Evolutionary conservation across 352 stramenopile genomes (phyloP).

Genomic region (Phytophthora fragariae): DNA sequence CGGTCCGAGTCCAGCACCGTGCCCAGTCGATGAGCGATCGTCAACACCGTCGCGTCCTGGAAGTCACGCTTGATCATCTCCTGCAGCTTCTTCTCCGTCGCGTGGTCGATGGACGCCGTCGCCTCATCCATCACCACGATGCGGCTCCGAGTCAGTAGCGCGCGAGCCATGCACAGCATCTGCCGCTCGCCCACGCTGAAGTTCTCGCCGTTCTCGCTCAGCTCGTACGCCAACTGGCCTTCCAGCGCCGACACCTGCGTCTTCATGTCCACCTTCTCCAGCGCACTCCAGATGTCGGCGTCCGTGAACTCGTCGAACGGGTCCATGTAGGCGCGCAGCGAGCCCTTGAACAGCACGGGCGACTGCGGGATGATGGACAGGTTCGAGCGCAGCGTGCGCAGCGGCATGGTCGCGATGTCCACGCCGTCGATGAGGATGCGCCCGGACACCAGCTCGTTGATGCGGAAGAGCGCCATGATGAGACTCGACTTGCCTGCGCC

Average conservation of each 20-base stretch:
- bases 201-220: slow-evolving; percentile 65
- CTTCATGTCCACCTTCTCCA: slow-evolving; percentile 76
- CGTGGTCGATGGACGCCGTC: too few relatives aligned
- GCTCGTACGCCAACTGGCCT: slow-evolving; percentile 25
- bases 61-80: too few relatives aligned
- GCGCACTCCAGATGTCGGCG: slow-evolving; percentile 70
- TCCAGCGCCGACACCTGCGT: slow-evolving; percentile 33
- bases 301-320: slow-evolving; percentile 86
- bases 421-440: slow-evolving; percentile 47
- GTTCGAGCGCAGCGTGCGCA: slow-evolving; percentile 37
- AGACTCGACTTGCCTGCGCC: slow-evolving; percentile 85
- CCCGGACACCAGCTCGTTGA: slow-evolving; percentile 70
- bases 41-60: too few relatives aligned
- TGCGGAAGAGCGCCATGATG: slow-evolving; percentile 87
- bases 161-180: slow-evolving; percentile 92
- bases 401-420: slow-evolving; percentile 39
- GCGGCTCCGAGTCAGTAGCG: too few relatives aligned
- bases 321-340: slow-evolving; percentile 87
- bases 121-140: too few relatives aligned
- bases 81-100: too few relatives aligned
- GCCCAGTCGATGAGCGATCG: too few relatives aligned
- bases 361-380: slow-evolving; percentile 61
- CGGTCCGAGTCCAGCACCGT: slow-evolving; percentile 42
- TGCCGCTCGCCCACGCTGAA: slow-evolving; percentile 86
- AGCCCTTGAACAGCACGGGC: slow-evolving; percentile 91